Evolutionary conservation across 768 basidiomycete species (phyloP).

Genomic region (Suillus discolor): DNA sequence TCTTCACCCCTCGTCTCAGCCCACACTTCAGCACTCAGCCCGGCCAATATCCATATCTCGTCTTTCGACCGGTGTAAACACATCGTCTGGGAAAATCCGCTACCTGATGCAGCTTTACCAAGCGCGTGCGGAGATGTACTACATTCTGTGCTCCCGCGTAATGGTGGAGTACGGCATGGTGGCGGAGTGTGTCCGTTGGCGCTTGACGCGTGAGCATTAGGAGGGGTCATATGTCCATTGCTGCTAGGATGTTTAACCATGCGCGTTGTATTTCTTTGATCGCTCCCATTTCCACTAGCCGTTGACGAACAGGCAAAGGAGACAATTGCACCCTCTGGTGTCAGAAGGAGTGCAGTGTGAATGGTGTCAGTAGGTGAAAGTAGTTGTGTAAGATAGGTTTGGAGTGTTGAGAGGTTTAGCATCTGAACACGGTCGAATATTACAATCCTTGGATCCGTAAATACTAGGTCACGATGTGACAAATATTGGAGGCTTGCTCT

Average conservation of each 20-base stretch:
- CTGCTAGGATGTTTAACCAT: not conserved
- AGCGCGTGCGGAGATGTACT: no score
- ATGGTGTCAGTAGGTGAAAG: conserved; percentile 54
- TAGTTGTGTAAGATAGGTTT: conserved; percentile 63
- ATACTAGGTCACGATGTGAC: not conserved
- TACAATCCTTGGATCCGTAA: not conserved
- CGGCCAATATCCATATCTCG: conserved; percentile 71
- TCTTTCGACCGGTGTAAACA: conserved; percentile 57
- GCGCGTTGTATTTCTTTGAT: not conserved
- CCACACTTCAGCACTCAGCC: conserved; percentile 77
- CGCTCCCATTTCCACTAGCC: conserved; percentile 4
- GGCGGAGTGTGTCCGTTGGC: not conserved
- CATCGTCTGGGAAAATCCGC: not conserved
- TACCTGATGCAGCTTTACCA: not conserved
- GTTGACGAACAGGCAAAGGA: conserved; percentile 60
- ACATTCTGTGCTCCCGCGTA: not conserved
- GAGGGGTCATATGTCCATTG: not conserved
- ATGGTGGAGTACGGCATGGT: not conserved
- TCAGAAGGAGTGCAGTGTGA: conserved; percentile 73
- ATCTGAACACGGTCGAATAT: conserved; percentile 35
- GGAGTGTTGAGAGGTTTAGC: conserved; percentile 71
- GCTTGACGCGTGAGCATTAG: not conserved
- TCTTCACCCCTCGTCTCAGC: conserved; percentile 64
- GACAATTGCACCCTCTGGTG: conserved; percentile 73
- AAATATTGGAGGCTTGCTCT: not conserved